phyloP scores from a whole-genome alignment of 1,139 yeast species.

The Pneumocystis canis region DNA sequence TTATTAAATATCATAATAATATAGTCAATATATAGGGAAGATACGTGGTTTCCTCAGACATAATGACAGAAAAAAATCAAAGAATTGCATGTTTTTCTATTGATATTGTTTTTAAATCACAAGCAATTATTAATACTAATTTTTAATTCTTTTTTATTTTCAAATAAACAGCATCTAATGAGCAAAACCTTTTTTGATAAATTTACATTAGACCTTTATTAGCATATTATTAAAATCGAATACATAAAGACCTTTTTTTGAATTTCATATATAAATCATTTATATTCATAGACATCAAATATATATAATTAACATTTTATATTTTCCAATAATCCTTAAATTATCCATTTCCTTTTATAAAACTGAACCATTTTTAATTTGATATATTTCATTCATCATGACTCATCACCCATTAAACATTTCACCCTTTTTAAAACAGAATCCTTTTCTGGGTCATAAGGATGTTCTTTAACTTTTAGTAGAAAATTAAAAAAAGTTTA shows the following conservation, averaged over 20 bases:
- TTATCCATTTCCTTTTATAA: not conserved
- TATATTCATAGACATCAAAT: not conserved
- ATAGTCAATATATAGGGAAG: not conserved
- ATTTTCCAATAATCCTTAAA: not conserved
- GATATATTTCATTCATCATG: not conserved
- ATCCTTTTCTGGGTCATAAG: constrained; percentile 96
- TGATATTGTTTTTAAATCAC: not conserved
- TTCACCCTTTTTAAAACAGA: constrained; percentile 86
- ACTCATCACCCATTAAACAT: constrained; percentile 76
- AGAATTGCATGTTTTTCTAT: not conserved
- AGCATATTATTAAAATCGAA: not conserved
- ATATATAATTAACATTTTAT: not conserved
- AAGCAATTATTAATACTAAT: not conserved
- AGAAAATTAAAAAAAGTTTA: not conserved
- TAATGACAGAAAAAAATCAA: not conserved
- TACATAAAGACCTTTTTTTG: not conserved
- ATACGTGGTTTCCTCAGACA: not conserved
- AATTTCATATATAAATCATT: not conserved
- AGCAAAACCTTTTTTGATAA: not conserved
- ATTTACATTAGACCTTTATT: not conserved
- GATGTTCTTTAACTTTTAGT: constrained; percentile 46
- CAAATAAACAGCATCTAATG: not conserved
- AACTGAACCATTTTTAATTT: not conserved
- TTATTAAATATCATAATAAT: not conserved
- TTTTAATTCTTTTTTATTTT: not conserved